These are phyloP conservation scores for Nannochloris sp. DNA, from an alignment of 139 green algal species.

Conservation along the genomic window DNA sequence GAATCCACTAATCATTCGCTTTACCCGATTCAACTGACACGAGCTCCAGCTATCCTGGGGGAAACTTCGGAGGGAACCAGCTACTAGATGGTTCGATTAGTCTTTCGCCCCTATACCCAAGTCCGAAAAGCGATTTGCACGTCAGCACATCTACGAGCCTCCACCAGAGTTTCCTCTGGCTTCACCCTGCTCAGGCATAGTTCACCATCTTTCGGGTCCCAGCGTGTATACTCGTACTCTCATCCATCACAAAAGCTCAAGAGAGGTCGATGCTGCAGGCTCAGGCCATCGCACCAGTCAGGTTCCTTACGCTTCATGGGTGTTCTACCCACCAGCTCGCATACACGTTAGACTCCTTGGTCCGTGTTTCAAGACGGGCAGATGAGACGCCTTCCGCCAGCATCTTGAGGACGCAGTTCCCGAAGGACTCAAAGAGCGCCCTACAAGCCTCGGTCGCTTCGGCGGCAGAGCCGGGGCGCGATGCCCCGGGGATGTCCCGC, in stretches of 20 bases:
- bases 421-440: constrained; percentile 48
- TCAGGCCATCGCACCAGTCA: constrained; percentile 66
- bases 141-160: constrained; percentile 92
- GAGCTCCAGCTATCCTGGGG: constrained; percentile 85
- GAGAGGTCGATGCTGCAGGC: constrained; percentile 77
- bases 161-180: constrained; percentile 90
- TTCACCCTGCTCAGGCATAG: constrained; percentile 92
- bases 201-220: constrained; percentile 93
- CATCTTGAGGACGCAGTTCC: constrained; percentile 69
- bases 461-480: constrained; percentile 46
- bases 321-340: constrained; percentile 83
- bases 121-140: constrained; percentile 95
- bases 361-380: constrained; percentile 95
- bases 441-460: constrained; percentile 59
- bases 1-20: constrained; percentile 90
- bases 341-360: constrained; percentile 94
- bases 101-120: constrained; percentile 97
- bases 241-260: constrained; percentile 85
- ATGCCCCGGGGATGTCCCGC: constrained; percentile 61
- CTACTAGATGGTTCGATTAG: constrained; percentile 98
- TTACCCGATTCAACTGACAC: constrained; percentile 82
- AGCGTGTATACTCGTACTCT: constrained; percentile 81
- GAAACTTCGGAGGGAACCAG: constrained; percentile 94
- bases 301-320: constrained; percentile 86
- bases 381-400: constrained; percentile 72